phyloP scores from a whole-genome alignment of 2,329 filamentous ascomycete genomes.

The Pseudogymnoascus sp. region DNA sequence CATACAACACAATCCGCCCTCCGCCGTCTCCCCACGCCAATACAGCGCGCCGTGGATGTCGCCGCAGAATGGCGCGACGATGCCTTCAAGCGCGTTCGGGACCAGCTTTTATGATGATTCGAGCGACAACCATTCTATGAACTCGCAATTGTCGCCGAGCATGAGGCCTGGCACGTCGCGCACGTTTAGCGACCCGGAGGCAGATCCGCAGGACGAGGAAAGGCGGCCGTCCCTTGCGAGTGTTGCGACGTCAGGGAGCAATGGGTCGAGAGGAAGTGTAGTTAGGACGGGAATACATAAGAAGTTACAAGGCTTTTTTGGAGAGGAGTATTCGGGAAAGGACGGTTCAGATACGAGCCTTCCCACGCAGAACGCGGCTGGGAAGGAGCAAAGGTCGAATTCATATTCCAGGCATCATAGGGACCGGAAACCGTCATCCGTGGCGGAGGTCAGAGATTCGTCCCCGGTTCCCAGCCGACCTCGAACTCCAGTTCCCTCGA shows the following conservation, averaged over 20 bases:
- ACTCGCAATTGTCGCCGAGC: slow-evolving; percentile 57
- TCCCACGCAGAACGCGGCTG: slow-evolving; percentile 33
- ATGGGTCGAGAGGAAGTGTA: slow-evolving; percentile 67
- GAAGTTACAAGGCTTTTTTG: slow-evolving; percentile 85
- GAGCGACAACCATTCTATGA: slow-evolving; percentile 60
- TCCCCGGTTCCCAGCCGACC: slow-evolving; percentile 72
- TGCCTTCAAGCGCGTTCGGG: slow-evolving; percentile 29
- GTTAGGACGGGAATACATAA: slow-evolving; percentile 55
- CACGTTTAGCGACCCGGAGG: slow-evolving; percentile 50
- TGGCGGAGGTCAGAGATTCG: slow-evolving; percentile 60
- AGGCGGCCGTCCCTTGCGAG: slow-evolving; percentile 83
- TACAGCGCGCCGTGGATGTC: slow-evolving; percentile 50
- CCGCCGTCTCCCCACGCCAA: slow-evolving; percentile 39
- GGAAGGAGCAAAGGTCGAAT: slow-evolving; percentile 54
- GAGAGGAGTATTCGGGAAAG: slow-evolving; percentile 71
- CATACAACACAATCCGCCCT: slow-evolving; percentile 50
- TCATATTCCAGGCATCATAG: slow-evolving; percentile 48
- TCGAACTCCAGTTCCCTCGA: slow-evolving; percentile 76
- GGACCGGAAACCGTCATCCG: slow-evolving; percentile 74
- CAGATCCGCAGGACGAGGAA: slow-evolving; percentile 58
- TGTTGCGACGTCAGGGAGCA: slow-evolving; percentile 76
- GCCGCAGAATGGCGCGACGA: slow-evolving; percentile 21
- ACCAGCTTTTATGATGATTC: slow-evolving; percentile 63
- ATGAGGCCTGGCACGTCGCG: slow-evolving; percentile 46
- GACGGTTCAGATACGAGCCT: slow-evolving; percentile 68